These are phyloP conservation scores for Dendrobium chrysotoxum DNA, from an alignment of 106 monocot species.

Conservation along the genomic window DNA sequence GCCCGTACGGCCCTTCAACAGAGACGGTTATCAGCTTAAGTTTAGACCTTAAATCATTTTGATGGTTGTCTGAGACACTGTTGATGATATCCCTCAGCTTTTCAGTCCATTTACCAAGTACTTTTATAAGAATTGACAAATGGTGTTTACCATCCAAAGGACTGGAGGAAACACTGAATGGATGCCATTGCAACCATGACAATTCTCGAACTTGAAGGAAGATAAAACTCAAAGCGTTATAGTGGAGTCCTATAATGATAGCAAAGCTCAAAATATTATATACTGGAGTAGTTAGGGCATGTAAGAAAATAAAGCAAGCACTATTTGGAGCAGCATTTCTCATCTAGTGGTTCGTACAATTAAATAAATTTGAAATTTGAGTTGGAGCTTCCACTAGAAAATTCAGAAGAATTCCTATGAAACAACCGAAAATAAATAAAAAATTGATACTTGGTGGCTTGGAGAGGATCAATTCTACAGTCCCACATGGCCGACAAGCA, in stretches of 20 bases:
- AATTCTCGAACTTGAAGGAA: conserved; percentile 82
- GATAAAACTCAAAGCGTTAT: conserved; percentile 84
- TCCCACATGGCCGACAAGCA: conserved; percentile 78
- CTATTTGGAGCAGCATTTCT: no score
- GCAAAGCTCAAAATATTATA: not conserved
- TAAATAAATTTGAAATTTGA: not conserved
- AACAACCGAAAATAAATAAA: not conserved
- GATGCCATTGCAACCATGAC: conserved; percentile 90
- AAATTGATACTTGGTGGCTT: conserved; percentile 67
- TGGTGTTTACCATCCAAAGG: conserved; percentile 76
- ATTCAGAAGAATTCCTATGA: not conserved
- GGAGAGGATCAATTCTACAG: conserved; percentile 66
- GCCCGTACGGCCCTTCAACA: conserved; percentile 93
- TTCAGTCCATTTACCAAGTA: conserved; percentile 81
- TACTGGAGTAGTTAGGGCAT: no score
- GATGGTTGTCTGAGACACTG: conserved; percentile 24
- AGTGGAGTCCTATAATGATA: conserved; percentile 40
- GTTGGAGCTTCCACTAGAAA: not conserved
- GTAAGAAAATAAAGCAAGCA: no score
- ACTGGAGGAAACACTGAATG: conserved; percentile 94
- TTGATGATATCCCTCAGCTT: conserved; percentile 42
- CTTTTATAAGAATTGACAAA: conserved; percentile 79
- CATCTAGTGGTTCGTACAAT: not conserved
- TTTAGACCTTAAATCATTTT: not conserved
- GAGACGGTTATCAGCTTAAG: conserved; percentile 46